phyloP scores from a whole-genome alignment of 495 filamentous ascomycete genomes.

The Penicillium argentinense region DNA sequence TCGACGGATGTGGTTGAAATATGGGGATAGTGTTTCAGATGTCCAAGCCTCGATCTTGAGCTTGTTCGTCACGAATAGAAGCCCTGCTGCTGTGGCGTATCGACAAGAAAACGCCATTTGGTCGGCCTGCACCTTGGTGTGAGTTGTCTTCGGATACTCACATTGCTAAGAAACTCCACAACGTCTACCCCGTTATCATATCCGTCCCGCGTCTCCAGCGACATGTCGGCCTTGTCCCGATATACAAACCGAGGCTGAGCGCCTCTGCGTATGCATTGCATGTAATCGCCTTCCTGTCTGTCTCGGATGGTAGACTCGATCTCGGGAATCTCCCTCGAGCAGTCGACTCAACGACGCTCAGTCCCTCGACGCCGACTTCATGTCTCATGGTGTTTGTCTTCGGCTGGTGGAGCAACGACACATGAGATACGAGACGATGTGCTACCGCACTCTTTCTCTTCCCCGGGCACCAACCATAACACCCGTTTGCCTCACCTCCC shows the following conservation, averaged over 20 bases:
- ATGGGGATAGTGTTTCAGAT: neutral
- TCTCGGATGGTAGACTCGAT: slow-evolving; percentile 29
- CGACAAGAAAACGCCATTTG: no score
- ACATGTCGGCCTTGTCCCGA: neutral
- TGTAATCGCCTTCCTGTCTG: slow-evolving; percentile 5
- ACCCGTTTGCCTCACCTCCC: slow-evolving; percentile 5
- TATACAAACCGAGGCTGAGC: neutral
- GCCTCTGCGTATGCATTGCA: neutral
- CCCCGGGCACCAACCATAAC: neutral
- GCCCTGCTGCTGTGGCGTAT: no score
- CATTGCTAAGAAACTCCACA: neutral
- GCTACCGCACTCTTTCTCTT: neutral
- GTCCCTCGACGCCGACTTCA: slow-evolving; percentile 15
- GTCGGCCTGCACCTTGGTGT: neutral
- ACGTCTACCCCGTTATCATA: neutral
- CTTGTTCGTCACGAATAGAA: no score
- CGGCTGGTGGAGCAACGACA: neutral
- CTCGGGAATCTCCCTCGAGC: slow-evolving; percentile 17
- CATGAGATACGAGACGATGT: neutral
- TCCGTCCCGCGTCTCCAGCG: neutral
- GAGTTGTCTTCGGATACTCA: neutral
- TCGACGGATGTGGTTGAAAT: no score
- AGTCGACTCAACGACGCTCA: slow-evolving; percentile 8
- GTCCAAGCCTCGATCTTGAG: no score
- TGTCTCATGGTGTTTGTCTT: slow-evolving; percentile 13